Base-by-base conservation (phyloP, 2,329 filamentous ascomycete species). In the Hysterium pulicare region DNA sequence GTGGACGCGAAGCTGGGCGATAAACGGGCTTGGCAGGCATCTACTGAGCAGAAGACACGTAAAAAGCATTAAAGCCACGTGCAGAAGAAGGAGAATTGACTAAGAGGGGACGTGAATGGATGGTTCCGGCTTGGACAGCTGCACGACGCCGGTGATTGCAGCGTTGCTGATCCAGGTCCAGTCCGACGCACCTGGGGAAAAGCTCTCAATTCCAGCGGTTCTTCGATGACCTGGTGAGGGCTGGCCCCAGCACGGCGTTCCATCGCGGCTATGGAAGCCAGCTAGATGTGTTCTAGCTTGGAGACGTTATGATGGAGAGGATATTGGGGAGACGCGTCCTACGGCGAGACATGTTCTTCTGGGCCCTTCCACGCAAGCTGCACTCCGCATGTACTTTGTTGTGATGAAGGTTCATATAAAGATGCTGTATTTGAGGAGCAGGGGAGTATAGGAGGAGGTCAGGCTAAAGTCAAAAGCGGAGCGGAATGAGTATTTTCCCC, bases 21-120 rank as follows among this genome's bases (percentile, higher is more conserved):
- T 28, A 49, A 56, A 49, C 53, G 51, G 37, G 45, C 55, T 61
- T 61, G 56, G 55, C 53, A 40, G 45, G 24, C 44, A 38, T 47
- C 50, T 36, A 41, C 45, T 39, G 41, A 43, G 32, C 35, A 41
- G 36, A 36, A 23, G 33, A 20, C 38, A 38, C 40, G 44, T 42
- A 38, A 38, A 40, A 42, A 38, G 41, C 34, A 19, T 38, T 37
- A 39, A 35, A 37, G 43, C 56, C 55, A 62, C 53, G 55, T 57
- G 57, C 51, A 44, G 33, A 31, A 38, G 56, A 41, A 42, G 49
- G 52, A 49, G 43, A 38, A 40, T 50, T 23, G 48, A 41, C 26
- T 31, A 46, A 49, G 32, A 9, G 32, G 8, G 32, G 32, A 15
- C 49, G 41, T 54, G 47, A 48, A 40, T 33, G 26, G 38, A 30